Percentiles rank a stretch among this genome's conserved stretches.
These are phyloP conservation scores for Dalbergia cultrata DNA, from an alignment of 306 rosid species.

Conservation along the genomic window DNA sequence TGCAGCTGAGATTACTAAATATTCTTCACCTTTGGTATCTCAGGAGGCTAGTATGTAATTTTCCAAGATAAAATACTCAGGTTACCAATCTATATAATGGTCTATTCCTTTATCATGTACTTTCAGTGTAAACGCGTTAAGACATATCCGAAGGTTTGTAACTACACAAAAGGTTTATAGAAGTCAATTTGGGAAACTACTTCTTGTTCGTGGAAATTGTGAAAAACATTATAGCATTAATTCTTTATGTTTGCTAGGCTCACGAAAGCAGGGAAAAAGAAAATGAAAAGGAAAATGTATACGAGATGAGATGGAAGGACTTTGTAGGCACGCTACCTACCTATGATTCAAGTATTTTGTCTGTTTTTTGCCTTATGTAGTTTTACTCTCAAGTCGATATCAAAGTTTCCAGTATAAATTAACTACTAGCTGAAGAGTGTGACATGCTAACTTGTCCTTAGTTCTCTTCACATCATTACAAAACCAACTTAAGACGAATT, in stretches of 20 bases:
- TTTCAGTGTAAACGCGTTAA: background rate
- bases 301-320: slow-evolving; percentile 27
- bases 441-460: background rate
- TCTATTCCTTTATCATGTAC: too few relatives aligned
- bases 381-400: slow-evolving; percentile 20
- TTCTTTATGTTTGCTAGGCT: slow-evolving; percentile 32
- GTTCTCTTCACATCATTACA: too few relatives aligned
- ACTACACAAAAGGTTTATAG: background rate
- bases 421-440: background rate
- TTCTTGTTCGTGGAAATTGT: background rate
- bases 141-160: background rate
- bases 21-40: background rate
- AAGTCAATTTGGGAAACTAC: background rate
- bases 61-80: background rate
- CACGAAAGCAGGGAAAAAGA: background rate
- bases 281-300: background rate
- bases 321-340: slow-evolving; percentile 45
- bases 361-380: slow-evolving; percentile 31
- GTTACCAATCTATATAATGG: too few relatives aligned
- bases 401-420: background rate
- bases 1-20: background rate
- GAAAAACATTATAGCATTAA: slow-evolving; percentile 7
- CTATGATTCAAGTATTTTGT: slow-evolving; percentile 23
- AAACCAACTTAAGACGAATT: too few relatives aligned
- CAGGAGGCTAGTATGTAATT: too few relatives aligned